These are phyloP conservation scores for Domatiomyces catenatus DNA, from an alignment of 2,329 filamentous ascomycete genomes.

Conservation along the genomic window DNA sequence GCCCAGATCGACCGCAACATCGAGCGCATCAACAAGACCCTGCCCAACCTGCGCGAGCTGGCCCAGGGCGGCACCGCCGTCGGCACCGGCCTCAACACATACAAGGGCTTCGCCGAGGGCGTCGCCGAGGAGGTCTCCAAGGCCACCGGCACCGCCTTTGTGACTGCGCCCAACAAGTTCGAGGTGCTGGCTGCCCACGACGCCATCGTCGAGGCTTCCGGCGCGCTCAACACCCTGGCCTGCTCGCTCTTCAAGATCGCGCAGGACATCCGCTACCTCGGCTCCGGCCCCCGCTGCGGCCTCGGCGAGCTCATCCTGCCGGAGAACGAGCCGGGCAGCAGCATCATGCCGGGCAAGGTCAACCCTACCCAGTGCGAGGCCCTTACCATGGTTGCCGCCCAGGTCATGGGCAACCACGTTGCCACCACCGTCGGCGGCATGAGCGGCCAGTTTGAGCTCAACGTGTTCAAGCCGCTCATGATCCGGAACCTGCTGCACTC, in stretches of 20 bases:
- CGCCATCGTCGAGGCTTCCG: constrained; percentile 84
- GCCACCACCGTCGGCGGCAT: constrained; percentile 87
- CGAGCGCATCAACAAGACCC: constrained; percentile 64
- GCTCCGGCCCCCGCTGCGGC: constrained; percentile 87
- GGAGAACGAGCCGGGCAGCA: constrained; percentile 94
- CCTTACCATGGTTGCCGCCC: constrained; percentile 91
- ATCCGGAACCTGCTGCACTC: constrained; percentile 94
- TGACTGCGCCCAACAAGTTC: constrained; percentile 97
- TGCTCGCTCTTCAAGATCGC: constrained; percentile 92
- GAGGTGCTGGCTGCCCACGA: constrained; percentile 93
- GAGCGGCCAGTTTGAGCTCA: constrained; percentile 96
- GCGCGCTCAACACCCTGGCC: constrained; percentile 84
- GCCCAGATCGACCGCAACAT: constrained; percentile 86
- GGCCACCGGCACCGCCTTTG: constrained; percentile 85
- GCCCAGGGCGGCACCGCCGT: constrained; percentile 95
- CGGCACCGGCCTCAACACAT: constrained; percentile 94
- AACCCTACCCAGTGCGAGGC: constrained; percentile 98
- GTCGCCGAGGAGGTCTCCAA: constrained; percentile 81
- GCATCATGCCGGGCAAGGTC: constrained; percentile 99
- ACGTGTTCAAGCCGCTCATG: constrained; percentile 95
- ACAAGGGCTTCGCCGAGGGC: constrained; percentile 84
- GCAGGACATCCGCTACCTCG: constrained; percentile 93
- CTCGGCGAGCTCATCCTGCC: constrained; percentile 85
- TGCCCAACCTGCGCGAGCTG: constrained; percentile 72
- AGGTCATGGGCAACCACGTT: constrained; percentile 95